Percentiles rank a stretch among this genome's conserved stretches.
Conservation (phyloP, 371 early-diverging fungal genomes). For the Mucor velutinosus region DNA sequence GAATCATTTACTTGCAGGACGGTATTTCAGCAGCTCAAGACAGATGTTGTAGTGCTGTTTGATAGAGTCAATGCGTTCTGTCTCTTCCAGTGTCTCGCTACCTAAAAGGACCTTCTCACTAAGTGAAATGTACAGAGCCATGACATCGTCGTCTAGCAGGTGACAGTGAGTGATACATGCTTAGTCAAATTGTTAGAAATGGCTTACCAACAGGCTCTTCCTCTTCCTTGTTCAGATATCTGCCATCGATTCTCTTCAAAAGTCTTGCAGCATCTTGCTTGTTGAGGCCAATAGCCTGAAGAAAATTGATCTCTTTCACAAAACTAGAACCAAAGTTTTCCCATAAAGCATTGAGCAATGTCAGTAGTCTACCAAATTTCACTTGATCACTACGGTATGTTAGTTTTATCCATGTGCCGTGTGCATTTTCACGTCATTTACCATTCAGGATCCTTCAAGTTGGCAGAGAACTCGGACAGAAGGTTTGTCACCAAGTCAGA, state of each 20-base stretch:
- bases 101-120: conserved; percentile 19
- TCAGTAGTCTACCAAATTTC: conserved; percentile 13
- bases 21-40: conserved; percentile 20
- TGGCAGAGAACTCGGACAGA: conserved; percentile 12
- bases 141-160: conserved; percentile 31
- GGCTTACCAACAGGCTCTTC: conserved; percentile 36
- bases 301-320: conserved; percentile 13
- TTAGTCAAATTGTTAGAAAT: background rate
- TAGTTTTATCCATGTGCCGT: background rate
- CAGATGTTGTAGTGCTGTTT: conserved; percentile 14
- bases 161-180: background rate
- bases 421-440: conserved; percentile 2
- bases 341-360: conserved; percentile 37
- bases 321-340: conserved; percentile 27
- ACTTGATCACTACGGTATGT: background rate
- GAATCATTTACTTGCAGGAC: conserved; percentile 24
- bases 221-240: conserved; percentile 25
- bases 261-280: background rate
- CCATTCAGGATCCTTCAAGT: conserved; percentile 23
- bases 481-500: conserved; percentile 7
- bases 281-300: conserved; percentile 2
- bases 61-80: conserved; percentile 14
- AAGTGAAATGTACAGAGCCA: conserved; percentile 33
- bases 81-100: background rate
- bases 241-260: conserved; percentile 22